Percentiles rank a stretch among this genome's conserved stretches.
Evolutionary conservation across 2,329 filamentous ascomycete genomes (phyloP).

Genomic region (Amauroascus niger): DNA sequence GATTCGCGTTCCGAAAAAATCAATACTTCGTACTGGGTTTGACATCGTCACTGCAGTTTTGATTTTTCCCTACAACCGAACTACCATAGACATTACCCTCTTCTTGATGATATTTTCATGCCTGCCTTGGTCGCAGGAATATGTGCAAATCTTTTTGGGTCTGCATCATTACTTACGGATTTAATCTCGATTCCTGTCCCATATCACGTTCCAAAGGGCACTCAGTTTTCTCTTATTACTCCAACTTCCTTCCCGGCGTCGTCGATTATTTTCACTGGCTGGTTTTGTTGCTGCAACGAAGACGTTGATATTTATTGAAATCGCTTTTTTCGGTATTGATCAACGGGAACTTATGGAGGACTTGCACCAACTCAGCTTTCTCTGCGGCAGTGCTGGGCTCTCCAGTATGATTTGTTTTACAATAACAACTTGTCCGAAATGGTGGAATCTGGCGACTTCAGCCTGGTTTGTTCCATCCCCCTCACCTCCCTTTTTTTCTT

Average conservation of each 20-base stretch:
- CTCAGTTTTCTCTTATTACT: background rate
- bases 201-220: background rate
- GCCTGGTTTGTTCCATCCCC: background rate
- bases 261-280: background rate
- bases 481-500: background rate
- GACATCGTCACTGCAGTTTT: background rate
- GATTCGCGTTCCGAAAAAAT: background rate
- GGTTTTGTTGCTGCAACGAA: background rate
- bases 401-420: background rate
- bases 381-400: background rate
- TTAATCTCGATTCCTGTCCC: background rate
- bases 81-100: background rate
- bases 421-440: background rate
- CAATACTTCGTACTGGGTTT: background rate
- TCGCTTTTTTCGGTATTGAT: constrained; percentile 7
- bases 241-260: background rate
- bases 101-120: constrained; percentile 4
- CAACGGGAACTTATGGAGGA: background rate
- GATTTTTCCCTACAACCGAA: background rate
- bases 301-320: background rate
- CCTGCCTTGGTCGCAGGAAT: background rate
- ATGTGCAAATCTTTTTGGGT: background rate
- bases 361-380: background rate
- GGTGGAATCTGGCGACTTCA: background rate
- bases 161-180: background rate